Conservation (phyloP, 305 asterid genomes). For the Withania somnifera region DNA sequence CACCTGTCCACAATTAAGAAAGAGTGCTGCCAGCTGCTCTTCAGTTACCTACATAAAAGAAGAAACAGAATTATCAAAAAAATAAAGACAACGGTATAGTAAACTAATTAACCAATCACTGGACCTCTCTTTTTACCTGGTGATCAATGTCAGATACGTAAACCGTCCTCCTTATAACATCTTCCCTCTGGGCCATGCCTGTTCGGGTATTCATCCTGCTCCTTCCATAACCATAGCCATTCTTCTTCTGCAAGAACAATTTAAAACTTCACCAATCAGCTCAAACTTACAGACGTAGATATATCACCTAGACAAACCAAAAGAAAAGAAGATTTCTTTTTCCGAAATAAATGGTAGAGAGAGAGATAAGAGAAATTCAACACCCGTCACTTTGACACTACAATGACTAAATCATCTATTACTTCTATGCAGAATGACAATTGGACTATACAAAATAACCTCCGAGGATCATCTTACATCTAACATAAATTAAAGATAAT, state of each 20-base stretch:
- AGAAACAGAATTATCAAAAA: not conserved
- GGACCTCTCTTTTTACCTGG: constrained; percentile 39
- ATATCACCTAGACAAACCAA: constrained; percentile 7
- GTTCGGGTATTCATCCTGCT: constrained; percentile 72
- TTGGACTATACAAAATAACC: not conserved
- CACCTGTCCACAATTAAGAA: constrained; percentile 81
- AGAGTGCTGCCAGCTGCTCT: constrained; percentile 91
- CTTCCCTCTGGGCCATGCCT: constrained; percentile 87
- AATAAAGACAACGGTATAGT: not conserved
- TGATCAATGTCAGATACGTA: constrained; percentile 96
- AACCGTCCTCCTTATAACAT: constrained; percentile 88
- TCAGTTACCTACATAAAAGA: constrained; percentile 65
- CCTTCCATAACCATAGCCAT: constrained; percentile 50
- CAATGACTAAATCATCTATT: not conserved
- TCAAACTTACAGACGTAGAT: not conserved
- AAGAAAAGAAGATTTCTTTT: not conserved
- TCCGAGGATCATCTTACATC: not conserved
- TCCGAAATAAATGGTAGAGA: not conserved
- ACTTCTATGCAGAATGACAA: not conserved
- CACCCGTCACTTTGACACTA: not conserved
- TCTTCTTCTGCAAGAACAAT: constrained; percentile 51
- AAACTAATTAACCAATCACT: not conserved
- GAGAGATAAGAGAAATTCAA: not conserved
- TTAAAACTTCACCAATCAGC: not conserved
- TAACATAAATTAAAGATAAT: not conserved